Conservation (phyloP, 768 basidiomycete genomes). For the Mycena alexandri region DNA sequence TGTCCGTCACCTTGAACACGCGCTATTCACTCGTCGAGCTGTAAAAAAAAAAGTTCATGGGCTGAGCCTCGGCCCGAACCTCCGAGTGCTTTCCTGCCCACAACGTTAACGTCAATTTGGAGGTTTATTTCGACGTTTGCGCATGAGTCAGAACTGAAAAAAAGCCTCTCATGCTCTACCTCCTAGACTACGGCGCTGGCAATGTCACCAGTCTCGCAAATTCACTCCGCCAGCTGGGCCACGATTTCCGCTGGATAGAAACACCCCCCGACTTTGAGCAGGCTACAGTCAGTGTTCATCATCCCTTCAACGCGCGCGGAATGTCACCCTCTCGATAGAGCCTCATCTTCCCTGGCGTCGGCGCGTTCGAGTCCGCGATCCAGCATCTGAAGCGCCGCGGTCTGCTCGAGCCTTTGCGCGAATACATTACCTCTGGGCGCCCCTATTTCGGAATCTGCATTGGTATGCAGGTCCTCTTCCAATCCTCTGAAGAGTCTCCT, state of each 20-base stretch:
- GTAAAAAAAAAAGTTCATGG: too few species aligned
- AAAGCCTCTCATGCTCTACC: conserved; percentile 66
- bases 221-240: conserved; percentile 85
- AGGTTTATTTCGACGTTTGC: not conserved
- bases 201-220: conserved; percentile 96
- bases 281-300: conserved; percentile 80
- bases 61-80: too few species aligned
- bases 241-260: conserved; percentile 91
- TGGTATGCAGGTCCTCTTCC: conserved; percentile 96
- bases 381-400: conserved; percentile 78
- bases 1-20: too few species aligned
- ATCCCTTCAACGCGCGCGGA: conserved; percentile 18
- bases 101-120: too few species aligned
- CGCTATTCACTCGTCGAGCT: too few species aligned
- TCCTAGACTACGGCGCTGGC: conserved; percentile 97
- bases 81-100: too few species aligned
- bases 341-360: conserved; percentile 97
- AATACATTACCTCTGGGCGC: conserved; percentile 87
- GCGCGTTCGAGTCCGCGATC: conserved; percentile 91
- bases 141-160: conserved; percentile 5
- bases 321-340: conserved; percentile 62
- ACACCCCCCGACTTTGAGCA: conserved; percentile 84
- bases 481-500: conserved; percentile 85
- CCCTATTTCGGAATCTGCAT: conserved; percentile 99
- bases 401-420: conserved; percentile 81